Base-by-base conservation (phyloP, 306 rosid genomes). In the Vigna nakashimae region DNA sequence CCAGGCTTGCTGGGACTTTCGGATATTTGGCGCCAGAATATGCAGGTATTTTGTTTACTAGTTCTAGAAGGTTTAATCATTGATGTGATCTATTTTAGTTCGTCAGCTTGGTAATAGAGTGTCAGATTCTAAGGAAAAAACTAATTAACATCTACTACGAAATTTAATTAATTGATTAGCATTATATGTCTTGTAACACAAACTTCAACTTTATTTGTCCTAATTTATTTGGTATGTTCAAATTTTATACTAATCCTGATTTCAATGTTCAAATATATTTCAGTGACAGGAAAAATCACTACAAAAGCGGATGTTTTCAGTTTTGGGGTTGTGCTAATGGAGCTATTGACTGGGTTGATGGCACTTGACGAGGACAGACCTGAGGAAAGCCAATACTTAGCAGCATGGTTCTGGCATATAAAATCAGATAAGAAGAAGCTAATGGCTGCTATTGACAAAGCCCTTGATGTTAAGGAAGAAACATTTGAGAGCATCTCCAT, bases 1-100 rank as follows among this genome's bases (percentile, higher is more conserved):
- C 99, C 79, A 80, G 84, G 77, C 99, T 96, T 78, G 99, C 98
- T 20, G 99, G 99, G 56, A 96, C 99, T 79, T 96, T 96, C 72
- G 99, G 99, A 77, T 96, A 96, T 85, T 81, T 96, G 60, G 99
- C 99, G 12, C 99, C 99, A 53, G 99, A 96, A 86, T 96, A 96
- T 86, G 99, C 99, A 63, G 99, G 99, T 96, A 65, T 65, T 20
- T 73, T 68, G 10, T 67, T 57, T 16, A n/a, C 48, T 14, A 69
- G 36, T 42, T 74, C 38, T 60, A 14, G 52, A 26, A n/a, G 13
- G 24, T 52, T 52, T 52, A 52, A 17, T 17, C 8, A 17, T 3
- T n/a, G 3, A 7, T 7, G 20, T 52, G 26, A 17, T 40, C 11
- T 1, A 42, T 42, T 42, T 42, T 42, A 42, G 2, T 42, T 42